phyloP scores from a whole-genome alignment of 805 yeast genomes.

The Sugiyamaella lignohabitans region DNA sequence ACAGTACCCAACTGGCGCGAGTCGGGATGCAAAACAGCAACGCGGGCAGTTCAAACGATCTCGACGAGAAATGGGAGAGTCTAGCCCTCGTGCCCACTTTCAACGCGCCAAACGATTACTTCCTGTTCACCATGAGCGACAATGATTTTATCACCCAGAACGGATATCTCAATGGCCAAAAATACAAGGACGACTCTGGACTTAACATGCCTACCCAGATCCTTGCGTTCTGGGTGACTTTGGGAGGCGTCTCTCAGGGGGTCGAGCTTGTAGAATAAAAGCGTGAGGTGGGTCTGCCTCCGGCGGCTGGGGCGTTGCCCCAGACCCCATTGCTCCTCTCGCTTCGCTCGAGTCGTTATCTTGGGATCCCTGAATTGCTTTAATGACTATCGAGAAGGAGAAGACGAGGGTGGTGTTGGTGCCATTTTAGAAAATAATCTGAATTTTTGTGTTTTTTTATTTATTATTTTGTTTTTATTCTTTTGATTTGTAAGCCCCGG shows the following conservation, averaged over 20 bases:
- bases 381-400: too few species aligned
- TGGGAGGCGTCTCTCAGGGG: conserved; percentile 3
- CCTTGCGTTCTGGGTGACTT: conserved; percentile 18
- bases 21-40: conserved; percentile 16
- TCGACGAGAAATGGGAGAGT: conserved; percentile 18
- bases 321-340: too few species aligned
- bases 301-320: too few species aligned
- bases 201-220: conserved; percentile 14
- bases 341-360: too few species aligned
- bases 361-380: background rate
- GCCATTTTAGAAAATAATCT: too few species aligned
- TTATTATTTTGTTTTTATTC: too few species aligned
- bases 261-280: conserved; percentile 2
- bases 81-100: conserved; percentile 14
- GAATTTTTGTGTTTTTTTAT: too few species aligned
- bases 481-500: too few species aligned
- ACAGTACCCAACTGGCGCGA: conserved; percentile 9
- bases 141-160: conserved; percentile 18
- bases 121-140: conserved; percentile 16
- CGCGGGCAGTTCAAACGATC: conserved; percentile 11
- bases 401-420: too few species aligned
- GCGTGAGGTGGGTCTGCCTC: too few species aligned
- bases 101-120: conserved; percentile 13
- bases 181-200: conserved; percentile 13
- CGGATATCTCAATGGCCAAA: conserved; percentile 11